These are phyloP conservation scores for Penicillium palitans DNA, from an alignment of 2,329 filamentous ascomycete species.

Conservation along the genomic window DNA sequence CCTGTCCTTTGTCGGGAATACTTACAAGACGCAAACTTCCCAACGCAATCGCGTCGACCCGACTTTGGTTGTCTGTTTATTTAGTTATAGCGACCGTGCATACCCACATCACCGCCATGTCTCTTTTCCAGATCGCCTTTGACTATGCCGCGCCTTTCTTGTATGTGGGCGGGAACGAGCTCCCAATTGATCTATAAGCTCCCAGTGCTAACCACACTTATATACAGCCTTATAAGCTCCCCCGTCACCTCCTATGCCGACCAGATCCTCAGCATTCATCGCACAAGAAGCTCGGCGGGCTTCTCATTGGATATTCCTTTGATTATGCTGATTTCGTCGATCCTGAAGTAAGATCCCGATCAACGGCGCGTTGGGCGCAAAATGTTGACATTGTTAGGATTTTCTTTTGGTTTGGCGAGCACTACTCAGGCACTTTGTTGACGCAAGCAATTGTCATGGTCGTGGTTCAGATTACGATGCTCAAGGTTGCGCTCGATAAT, in stretches of 20 bases:
- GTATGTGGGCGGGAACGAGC: slow-evolving; percentile 33
- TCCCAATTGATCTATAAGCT: not conserved
- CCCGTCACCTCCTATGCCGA: slow-evolving; percentile 67
- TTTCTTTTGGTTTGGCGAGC: slow-evolving; percentile 66
- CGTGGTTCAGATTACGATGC: slow-evolving; percentile 56
- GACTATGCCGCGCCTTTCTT: slow-evolving; percentile 53
- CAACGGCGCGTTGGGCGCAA: slow-evolving; percentile 1
- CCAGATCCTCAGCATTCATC: slow-evolving; percentile 66
- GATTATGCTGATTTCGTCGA: slow-evolving; percentile 66
- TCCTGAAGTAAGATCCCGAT: slow-evolving; percentile 54
- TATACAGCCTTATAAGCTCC: slow-evolving; percentile 57
- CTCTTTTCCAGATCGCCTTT: slow-evolving; percentile 41
- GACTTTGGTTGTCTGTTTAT: not conserved
- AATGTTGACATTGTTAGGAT: slow-evolving; percentile 44
- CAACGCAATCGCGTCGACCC: not conserved
- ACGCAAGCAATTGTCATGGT: slow-evolving; percentile 63
- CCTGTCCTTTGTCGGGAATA: not conserved
- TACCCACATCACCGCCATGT: slow-evolving; percentile 31
- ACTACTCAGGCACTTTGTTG: slow-evolving; percentile 60
- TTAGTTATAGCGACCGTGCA: slow-evolving; percentile 1
- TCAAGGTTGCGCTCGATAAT: slow-evolving; percentile 62
- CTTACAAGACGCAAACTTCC: not conserved
- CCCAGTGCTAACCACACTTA: slow-evolving; percentile 3
- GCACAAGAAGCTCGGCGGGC: slow-evolving; percentile 59
- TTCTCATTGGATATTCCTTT: slow-evolving; percentile 67